Percentiles rank a stretch among this genome's conserved stretches.
These are phyloP conservation scores for Candida easanensis DNA, from an alignment of 805 yeast species.

Conservation along the genomic window DNA sequence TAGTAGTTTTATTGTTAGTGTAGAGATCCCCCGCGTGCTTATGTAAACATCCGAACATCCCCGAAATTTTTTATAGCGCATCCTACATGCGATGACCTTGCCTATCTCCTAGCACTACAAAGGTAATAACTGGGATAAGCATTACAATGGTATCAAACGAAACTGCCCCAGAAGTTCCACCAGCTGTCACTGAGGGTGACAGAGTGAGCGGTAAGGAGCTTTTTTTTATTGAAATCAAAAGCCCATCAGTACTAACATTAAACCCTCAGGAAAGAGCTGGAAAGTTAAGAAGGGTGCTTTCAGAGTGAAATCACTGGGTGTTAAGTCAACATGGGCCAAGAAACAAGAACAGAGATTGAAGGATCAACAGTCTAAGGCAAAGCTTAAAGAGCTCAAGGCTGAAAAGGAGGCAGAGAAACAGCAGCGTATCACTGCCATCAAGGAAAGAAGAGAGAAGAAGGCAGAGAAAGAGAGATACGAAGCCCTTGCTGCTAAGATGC, in stretches of 20 bases:
- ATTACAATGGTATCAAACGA: not conserved
- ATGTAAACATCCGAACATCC: too few relatives aligned
- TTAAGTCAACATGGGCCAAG: constrained; percentile 58
- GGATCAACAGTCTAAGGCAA: constrained; percentile 64
- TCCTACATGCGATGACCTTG: too few relatives aligned
- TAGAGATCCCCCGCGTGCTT: too few relatives aligned
- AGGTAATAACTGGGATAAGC: too few relatives aligned
- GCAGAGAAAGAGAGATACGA: constrained; percentile 90
- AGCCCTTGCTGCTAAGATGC: constrained; percentile 80
- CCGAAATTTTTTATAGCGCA: too few relatives aligned
- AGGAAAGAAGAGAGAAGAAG: constrained; percentile 74
- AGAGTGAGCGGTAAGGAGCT: constrained; percentile 25
- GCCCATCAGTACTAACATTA: constrained; percentile 3
- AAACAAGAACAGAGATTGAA: constrained; percentile 65
- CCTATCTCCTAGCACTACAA: too few relatives aligned
- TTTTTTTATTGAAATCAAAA: not conserved
- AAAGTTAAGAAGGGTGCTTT: constrained; percentile 66
- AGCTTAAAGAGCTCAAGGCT: constrained; percentile 68
- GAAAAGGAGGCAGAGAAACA: constrained; percentile 67
- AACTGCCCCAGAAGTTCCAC: not conserved
- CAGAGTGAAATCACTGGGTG: constrained; percentile 55
- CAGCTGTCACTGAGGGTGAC: constrained; percentile 17
- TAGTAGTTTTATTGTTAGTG: too few relatives aligned
- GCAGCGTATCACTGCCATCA: constrained; percentile 51
- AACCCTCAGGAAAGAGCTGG: constrained; percentile 59